Conservation (phyloP, 371 early-diverging fungal genomes). For the Dentiscutata heterogama region DNA sequence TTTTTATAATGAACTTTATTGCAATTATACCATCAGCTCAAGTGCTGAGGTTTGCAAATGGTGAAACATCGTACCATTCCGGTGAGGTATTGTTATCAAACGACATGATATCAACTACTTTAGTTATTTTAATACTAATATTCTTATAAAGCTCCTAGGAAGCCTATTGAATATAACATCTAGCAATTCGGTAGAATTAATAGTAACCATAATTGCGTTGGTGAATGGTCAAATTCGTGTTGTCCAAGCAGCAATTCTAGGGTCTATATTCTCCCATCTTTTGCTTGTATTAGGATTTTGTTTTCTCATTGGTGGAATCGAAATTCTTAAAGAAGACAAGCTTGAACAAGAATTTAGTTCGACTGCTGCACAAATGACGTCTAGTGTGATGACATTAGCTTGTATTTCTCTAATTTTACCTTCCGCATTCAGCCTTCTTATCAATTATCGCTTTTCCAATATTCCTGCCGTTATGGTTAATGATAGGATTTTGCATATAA, state of each 20-base stretch:
- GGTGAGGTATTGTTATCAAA: too few relatives aligned
- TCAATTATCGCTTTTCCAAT: too few relatives aligned
- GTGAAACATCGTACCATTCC: too few relatives aligned
- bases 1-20: slow-evolving; percentile 87
- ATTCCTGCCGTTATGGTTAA: too few relatives aligned
- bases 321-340: slow-evolving; percentile 55
- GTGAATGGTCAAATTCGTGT: slow-evolving; percentile 76
- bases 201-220: slow-evolving; percentile 82
- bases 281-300: slow-evolving; percentile 79
- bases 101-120: too few relatives aligned
- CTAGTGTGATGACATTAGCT: slow-evolving; percentile 81
- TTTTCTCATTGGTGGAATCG: slow-evolving; percentile 81
- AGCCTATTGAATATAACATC: slow-evolving; percentile 89
- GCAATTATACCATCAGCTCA: slow-evolving; percentile 91
- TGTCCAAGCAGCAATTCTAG: slow-evolving; percentile 89
- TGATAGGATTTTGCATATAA: slow-evolving; percentile 68
- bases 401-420: slow-evolving; percentile 83
- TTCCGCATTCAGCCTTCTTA: slow-evolving; percentile 75
- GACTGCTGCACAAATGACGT: slow-evolving; percentile 82
- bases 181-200: slow-evolving; percentile 87
- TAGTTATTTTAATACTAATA: too few relatives aligned
- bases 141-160: slow-evolving; percentile 52
- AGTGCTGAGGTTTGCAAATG: slow-evolving; percentile 38
- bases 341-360: slow-evolving; percentile 75
- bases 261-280: slow-evolving; percentile 89